Evolutionary conservation across 306 rosid species (phyloP), one percentile per base, ranked within the genome.

Genomic region (Sicyos baderoa): DNA sequence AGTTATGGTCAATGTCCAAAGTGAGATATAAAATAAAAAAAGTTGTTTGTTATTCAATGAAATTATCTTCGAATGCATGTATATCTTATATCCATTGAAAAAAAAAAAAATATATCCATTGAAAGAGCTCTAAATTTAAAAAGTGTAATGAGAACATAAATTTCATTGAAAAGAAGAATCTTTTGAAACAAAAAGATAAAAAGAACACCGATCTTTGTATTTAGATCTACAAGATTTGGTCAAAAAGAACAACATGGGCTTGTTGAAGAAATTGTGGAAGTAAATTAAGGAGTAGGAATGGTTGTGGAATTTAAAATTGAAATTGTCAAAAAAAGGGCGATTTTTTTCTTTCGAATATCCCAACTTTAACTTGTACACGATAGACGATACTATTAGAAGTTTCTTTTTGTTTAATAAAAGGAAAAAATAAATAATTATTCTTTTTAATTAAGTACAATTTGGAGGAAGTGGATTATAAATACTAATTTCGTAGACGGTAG

Each of bases 201-300:
- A 58, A 2, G 51, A 32, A 35, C 8, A 6, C 42, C 15, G 62
- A 56, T 56, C 62, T 56, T 56, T 22, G 37, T 56, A 25, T 58
- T 4, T 23, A 62, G 51, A 63, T 63, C 52, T 5, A 63, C 51
- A 63, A 63, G 69, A 63, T 63, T 40, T 40, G 70, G 70, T 42
- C 53, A 64, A 44, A 44, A 21, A 44, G 17, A 18, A 40, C 29
- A 63, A 63, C 17, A 63, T 63, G 49, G 51, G 25, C 21, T 63
- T 7, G 66, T 60, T 60, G 66, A 59, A 63, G 50, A 63, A 61
- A 61, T 60, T 60, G 23, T 22, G 61, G 45, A 58, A 58, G 44
- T 25, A 58, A 58, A 23, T 58, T 58, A 29, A 58, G 32, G 65
- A 27, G 18, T 23, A 57, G 10, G 35, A 40, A 4, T 4, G 60